Evolutionary conservation across 108 stramenopile genomes (phyloP).

Genomic region (Fragilaria crotonensis): DNA sequence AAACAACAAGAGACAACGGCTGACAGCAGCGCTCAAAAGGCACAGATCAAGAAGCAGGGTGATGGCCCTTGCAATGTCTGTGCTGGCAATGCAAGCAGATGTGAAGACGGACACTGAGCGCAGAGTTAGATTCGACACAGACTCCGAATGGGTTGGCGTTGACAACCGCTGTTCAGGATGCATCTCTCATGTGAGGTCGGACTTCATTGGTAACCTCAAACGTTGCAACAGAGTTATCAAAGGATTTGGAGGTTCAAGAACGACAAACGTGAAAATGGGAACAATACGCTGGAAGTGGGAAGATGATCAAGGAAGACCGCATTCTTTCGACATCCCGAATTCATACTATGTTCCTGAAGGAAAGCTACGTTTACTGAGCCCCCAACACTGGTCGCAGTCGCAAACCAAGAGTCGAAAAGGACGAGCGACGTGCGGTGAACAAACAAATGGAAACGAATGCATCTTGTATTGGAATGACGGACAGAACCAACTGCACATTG

Average conservation of each 20-base stretch:
- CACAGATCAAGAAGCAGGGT: too few relatives aligned
- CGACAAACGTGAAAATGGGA: background rate
- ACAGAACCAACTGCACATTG: background rate
- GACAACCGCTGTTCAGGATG: slow-evolving; percentile 13
- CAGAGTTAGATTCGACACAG: slow-evolving; percentile 12
- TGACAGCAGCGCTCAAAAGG: too few relatives aligned
- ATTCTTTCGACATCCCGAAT: slow-evolving; percentile 22
- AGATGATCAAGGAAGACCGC: slow-evolving; percentile 22
- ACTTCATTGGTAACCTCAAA: slow-evolving; percentile 1
- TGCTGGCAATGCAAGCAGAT: too few relatives aligned
- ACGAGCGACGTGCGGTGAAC: background rate
- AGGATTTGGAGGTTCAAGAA: background rate
- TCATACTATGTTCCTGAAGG: slow-evolving; percentile 20
- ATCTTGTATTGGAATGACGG: background rate
- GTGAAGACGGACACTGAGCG: too few relatives aligned
- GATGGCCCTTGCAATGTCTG: too few relatives aligned
- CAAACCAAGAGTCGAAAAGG: slow-evolving; percentile 3
- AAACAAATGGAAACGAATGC: background rate
- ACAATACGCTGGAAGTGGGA: slow-evolving; percentile 9
- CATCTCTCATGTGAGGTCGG: slow-evolving; percentile 5
- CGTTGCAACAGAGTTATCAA: background rate
- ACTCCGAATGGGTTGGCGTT: slow-evolving; percentile 6
- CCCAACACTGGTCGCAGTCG: slow-evolving; percentile 20
- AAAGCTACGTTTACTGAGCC: slow-evolving; percentile 3
- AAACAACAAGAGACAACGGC: too few relatives aligned